Conservation (phyloP, 768 basidiomycete species). For the Holtermannia corniformis region DNA sequence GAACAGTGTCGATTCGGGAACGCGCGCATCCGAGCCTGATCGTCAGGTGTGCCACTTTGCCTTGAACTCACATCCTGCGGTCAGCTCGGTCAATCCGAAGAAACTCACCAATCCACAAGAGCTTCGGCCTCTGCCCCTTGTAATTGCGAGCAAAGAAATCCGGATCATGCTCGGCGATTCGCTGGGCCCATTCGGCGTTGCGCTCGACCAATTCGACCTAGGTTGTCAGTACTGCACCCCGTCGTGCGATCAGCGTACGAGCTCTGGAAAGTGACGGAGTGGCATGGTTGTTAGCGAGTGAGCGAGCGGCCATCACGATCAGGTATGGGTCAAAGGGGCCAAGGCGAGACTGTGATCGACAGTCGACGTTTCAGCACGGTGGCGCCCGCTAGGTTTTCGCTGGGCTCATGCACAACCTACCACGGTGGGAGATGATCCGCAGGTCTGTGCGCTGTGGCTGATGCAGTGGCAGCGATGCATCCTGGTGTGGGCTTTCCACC, state of each 20-base stretch:
- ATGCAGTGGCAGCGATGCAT: no score
- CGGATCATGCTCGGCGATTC: conserved; percentile 18
- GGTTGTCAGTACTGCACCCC: neutral
- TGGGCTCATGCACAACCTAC: no score
- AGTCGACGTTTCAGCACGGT: no score
- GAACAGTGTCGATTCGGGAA: conserved; percentile 31
- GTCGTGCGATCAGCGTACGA: neutral
- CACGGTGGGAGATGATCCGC: no score
- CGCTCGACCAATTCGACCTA: conserved; percentile 17
- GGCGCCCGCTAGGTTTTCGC: no score
- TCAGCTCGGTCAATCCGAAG: neutral
- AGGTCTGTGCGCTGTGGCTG: no score
- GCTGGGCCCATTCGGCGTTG: conserved; percentile 21
- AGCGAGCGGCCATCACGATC: no score
- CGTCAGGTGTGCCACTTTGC: no score
- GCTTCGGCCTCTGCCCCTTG: conserved; percentile 31
- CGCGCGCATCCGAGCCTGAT: conserved; percentile 31
- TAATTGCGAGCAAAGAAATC: conserved; percentile 30
- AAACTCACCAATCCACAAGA: conserved; percentile 35
- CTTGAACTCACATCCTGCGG: no score
- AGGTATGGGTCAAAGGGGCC: no score
- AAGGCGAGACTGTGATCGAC: no score
- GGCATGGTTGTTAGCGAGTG: neutral
- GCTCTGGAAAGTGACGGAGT: neutral
- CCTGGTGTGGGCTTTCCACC: no score